Conservation (phyloP, 192 early-diverging fungal genomes). For the Paraglomus occultum region DNA sequence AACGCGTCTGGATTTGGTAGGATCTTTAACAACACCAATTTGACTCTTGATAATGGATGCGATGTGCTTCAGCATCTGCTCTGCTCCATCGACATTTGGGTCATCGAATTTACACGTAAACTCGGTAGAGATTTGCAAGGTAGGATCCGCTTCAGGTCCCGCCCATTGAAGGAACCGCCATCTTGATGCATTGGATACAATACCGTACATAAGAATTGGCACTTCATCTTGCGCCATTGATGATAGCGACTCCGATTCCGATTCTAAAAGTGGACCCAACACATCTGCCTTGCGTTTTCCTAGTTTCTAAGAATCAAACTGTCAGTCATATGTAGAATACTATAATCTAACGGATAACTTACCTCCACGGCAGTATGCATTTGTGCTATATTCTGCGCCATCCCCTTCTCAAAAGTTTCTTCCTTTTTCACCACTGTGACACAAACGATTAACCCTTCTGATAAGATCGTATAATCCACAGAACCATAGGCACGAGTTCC, state of each 20-base stretch:
- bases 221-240: no score
- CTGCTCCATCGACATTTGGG: background rate
- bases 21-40: background rate
- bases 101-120: background rate
- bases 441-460: background rate
- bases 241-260: no score
- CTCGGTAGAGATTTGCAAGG: background rate
- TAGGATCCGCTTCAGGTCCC: background rate
- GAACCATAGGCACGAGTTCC: slow-evolving; percentile 7
- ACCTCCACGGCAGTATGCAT: slow-evolving; percentile 4
- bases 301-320: no score
- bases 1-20: no score
- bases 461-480: background rate
- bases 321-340: no score
- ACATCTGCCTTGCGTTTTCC: no score
- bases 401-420: background rate
- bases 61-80: background rate
- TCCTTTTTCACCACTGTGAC: background rate
- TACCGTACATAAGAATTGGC: background rate
- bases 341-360: background rate
- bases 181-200: slow-evolving; percentile 14
- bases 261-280: no score
- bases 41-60: background rate
- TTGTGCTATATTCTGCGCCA: background rate
- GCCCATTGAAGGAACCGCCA: slow-evolving; percentile 14